These are phyloP conservation scores for Dictyostelium intermedium DNA, from an alignment of 78 protist genomes.

Conservation along the genomic window DNA sequence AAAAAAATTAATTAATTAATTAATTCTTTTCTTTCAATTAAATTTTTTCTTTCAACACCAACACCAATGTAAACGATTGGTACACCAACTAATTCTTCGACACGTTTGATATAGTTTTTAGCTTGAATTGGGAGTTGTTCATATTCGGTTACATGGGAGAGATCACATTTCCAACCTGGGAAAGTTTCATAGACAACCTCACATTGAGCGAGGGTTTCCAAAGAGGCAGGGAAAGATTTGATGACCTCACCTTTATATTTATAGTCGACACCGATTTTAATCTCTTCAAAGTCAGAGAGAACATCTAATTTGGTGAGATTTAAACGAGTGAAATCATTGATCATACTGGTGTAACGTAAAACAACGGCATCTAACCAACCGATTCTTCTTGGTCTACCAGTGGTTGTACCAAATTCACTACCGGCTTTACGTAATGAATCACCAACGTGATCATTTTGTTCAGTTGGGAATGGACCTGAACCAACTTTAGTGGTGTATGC, in stretches of 20 bases:
- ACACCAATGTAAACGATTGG: constrained; percentile 74
- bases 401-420: constrained; percentile 94
- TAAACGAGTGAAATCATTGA: constrained; percentile 89
- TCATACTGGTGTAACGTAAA: constrained; percentile 85
- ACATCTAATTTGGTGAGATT: constrained; percentile 94
- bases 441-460: constrained; percentile 74
- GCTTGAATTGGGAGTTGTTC: constrained; percentile 88
- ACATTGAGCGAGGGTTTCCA: constrained; percentile 62
- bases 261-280: constrained; percentile 90
- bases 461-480: constrained; percentile 95
- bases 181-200: constrained; percentile 88
- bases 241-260: constrained; percentile 62
- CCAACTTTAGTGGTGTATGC: constrained; percentile 96
- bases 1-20: not conserved
- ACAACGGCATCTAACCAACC: constrained; percentile 96
- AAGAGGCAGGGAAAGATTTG: constrained; percentile 72
- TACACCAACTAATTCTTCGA: constrained; percentile 77
- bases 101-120: constrained; percentile 63
- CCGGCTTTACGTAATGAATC: constrained; percentile 85
- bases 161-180: constrained; percentile 90
- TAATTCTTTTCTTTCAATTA: not conserved
- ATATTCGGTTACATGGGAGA: constrained; percentile 53
- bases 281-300: constrained; percentile 74
- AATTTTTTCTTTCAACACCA: constrained; percentile 51
- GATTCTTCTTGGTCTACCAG: constrained; percentile 94